These are phyloP conservation scores for Bjerkandera adusta DNA, from an alignment of 1,284 basidiomycete genomes.

Conservation along the genomic window DNA sequence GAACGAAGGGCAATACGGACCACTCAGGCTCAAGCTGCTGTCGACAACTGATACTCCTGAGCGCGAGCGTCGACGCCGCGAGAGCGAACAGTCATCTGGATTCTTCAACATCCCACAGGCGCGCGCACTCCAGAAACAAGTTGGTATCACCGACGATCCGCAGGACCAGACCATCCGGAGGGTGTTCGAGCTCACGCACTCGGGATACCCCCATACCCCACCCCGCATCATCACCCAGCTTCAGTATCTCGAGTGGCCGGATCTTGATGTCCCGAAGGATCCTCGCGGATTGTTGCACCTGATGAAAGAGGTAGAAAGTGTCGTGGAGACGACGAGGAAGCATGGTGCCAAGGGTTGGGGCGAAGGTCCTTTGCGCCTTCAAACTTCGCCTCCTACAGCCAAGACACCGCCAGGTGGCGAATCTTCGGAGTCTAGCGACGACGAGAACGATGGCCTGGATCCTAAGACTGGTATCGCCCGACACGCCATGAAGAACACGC, in stretches of 20 bases:
- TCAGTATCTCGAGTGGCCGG: conserved; percentile 92
- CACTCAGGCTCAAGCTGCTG: conserved; percentile 62
- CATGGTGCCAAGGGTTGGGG: conserved; percentile 37
- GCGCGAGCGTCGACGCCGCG: conserved; percentile 25
- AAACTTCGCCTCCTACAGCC: neutral
- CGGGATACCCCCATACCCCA: conserved; percentile 52
- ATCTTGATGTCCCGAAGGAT: conserved; percentile 89
- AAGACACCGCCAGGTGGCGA: neutral
- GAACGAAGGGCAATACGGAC: conserved; percentile 72
- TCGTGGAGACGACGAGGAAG: conserved; percentile 50
- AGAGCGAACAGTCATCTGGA: conserved; percentile 32
- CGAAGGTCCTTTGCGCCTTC: conserved; percentile 29
- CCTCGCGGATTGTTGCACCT: conserved; percentile 73
- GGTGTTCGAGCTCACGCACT: conserved; percentile 67
- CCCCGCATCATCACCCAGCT: conserved; percentile 73
- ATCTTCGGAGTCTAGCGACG: neutral
- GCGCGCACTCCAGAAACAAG: conserved; percentile 4
- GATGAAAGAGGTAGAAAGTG: conserved; percentile 58
- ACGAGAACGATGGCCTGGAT: conserved; percentile 35
- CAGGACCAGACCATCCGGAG: conserved; percentile 54
- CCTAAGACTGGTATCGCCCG: conserved; percentile 47
- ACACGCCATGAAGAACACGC: conserved; percentile 45
- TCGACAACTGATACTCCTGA: conserved; percentile 45
- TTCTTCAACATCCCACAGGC: conserved; percentile 24
- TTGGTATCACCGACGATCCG: conserved; percentile 18